Base-by-base conservation (phyloP, 1,284 basidiomycete species). In the Ceraceosorus bombacis region DNA sequence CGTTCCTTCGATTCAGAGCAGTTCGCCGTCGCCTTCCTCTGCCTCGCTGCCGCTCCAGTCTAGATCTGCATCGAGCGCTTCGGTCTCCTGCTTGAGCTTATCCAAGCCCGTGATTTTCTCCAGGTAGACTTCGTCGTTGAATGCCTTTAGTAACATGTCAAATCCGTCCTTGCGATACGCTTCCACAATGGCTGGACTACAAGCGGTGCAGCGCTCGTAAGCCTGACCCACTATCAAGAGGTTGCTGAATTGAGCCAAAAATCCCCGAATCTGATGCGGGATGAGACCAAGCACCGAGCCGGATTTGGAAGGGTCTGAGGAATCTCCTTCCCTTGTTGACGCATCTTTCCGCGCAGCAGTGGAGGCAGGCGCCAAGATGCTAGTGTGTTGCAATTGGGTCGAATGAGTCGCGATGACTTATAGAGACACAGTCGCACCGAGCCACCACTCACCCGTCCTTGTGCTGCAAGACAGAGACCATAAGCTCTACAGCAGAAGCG, bases 241-340 rank as follows among this genome's bases (percentile, higher is more conserved):
- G 49, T 86, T 91, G 53, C 85, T 82, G 82, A 95, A 98, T 63
- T 89, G 86, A 5, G 86, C 84, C 7, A 98, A 81, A 80, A 86
- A 90, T 0, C 93, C 95, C 0, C 95, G 85, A 5, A 98, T 81
- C 76, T 97, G 94, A 77, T 98, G 95, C 1, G 94, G 94, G 0
- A 96, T 88, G 2, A 87, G 80, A 0, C 93, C 93, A 0, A 97
- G 83, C 0, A 79, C 89, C 80, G 76, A 81, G 51, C 55, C 49
- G 43, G 58, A 15, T 7, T 51, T 1, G 38, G 49, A 1, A n/a
- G 13, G 37, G 15, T 40, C 37, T 12, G 36, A 27, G 8, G 60
- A 27, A 27, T 27, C 27, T 27, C 3, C 27, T 2, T 27, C 27
- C 12, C 36, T 27, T 9, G 27, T 37, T 38, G 41, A 17, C 15